Conservation (phyloP, 306 rosid species). For the Hippophae gyantsensis region DNA sequence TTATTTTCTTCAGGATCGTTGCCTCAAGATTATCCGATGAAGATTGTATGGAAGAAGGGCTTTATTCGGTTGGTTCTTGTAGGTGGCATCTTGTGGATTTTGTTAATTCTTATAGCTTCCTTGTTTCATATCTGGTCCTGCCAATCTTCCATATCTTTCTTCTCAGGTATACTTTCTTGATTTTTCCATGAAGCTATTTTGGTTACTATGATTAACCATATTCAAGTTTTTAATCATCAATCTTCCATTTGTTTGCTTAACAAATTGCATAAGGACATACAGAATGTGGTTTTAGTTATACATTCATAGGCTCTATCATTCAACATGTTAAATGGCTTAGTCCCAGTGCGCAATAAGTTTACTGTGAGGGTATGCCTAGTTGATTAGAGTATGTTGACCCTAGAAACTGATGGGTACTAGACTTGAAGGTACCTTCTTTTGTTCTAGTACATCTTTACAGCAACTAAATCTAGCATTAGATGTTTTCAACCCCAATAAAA, state of each 20-base stretch:
- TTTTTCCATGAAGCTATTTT: neutral
- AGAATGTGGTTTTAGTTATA: neutral
- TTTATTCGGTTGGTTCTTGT: conserved; percentile 79
- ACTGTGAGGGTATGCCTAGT: neutral
- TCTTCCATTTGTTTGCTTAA: neutral
- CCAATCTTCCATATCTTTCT: conserved; percentile 62
- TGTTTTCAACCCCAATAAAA: no score
- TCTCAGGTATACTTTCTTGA: conserved; percentile 46
- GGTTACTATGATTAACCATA: neutral
- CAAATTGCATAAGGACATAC: neutral
- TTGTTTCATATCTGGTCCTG: conserved; percentile 93
- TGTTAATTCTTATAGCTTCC: conserved; percentile 72
- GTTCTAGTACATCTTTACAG: no score
- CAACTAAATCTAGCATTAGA: no score
- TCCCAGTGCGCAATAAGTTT: neutral
- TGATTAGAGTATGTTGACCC: neutral
- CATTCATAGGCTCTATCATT: neutral
- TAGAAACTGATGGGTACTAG: no score
- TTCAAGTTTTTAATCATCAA: neutral
- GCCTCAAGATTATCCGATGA: conserved; percentile 58
- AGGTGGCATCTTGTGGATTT: conserved; percentile 84
- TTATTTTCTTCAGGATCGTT: conserved; percentile 38
- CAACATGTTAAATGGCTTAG: neutral
- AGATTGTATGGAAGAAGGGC: conserved; percentile 87
- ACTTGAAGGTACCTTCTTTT: no score